Evolutionary conservation across 2,329 filamentous ascomycete species (phyloP), one percentile per base, ranked within the genome.

Genomic region (Nothomitra cinnamomea): DNA sequence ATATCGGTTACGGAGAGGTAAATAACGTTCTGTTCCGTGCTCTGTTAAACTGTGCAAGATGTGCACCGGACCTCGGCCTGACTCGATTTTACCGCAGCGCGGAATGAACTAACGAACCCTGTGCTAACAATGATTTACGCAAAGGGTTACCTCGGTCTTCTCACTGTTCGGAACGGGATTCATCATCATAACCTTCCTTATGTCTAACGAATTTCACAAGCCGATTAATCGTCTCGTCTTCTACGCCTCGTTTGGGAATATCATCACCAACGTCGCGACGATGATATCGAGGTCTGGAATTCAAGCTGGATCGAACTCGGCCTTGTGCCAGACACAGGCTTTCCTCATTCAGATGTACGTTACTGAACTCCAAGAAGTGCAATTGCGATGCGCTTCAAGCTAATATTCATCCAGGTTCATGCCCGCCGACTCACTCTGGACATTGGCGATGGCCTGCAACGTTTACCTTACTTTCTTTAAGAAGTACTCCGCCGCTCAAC

Each of bases 191-290:
- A 88, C 84, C 2, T 92, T 89, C 62, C 67, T 77, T 28, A 65
- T 67, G n/a, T 85, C 82, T 32, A 74, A 72, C 15, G 74, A 75
- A 3, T 92, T 92, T 63, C 83, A 85, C 61, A 90, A 88, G 62
- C 84, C 86, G n/a, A 88, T 92, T 69, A 92, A 92, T 62, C 76
- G 87, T 17, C 73, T 94, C 0, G 81, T 90, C 8, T 90, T 94
- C 65, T 92, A 84, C 64, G 86, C 87, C 5, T 84, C 83, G 0
- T 83, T 86, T 62, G 87, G 86, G 7, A 94, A 94, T 61, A 73
- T 90, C 60, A 72, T 88, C 66, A 79, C 78, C 57, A 90, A 87
- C 64, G 75, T 87, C 17, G 85, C 81, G 1, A 88, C 86, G 0
- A 66, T 90, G 35, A 85, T 90, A 61, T 80, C 83, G 0, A 74